Percentiles rank a stretch among this genome's conserved stretches.
These are phyloP conservation scores for Penicillium coffeae DNA, from an alignment of 495 filamentous ascomycete species.

Conservation along the genomic window DNA sequence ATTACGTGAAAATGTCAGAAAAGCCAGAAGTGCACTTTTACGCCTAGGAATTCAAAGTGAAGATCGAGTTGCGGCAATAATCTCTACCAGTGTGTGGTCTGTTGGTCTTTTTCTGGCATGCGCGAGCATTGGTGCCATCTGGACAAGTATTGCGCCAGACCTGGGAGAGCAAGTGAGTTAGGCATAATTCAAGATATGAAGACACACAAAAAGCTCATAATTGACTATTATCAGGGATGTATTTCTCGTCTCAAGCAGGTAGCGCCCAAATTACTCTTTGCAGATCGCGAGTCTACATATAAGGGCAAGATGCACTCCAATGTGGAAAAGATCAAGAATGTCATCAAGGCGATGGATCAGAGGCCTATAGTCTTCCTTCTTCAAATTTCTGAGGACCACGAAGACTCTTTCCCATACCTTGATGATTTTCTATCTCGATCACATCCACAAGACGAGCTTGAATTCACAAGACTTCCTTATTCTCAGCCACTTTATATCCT, in stretches of 20 bases:
- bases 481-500: constrained; percentile 68
- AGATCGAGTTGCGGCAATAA: constrained; percentile 68
- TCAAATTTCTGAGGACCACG: constrained; percentile 21
- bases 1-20: constrained; percentile 48
- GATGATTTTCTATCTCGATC: constrained; percentile 13
- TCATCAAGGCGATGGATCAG: constrained; percentile 39
- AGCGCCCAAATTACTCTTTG: constrained; percentile 61
- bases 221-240: constrained; percentile 48
- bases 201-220: too few relatives aligned
- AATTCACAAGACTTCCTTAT: constrained; percentile 57
- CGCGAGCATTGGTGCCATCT: constrained; percentile 59
- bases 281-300: constrained; percentile 67
- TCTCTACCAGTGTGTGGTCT: constrained; percentile 63
- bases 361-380: constrained; percentile 39
- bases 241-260: constrained; percentile 65
- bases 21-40: constrained; percentile 53
- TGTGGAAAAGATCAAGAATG: constrained; percentile 40
- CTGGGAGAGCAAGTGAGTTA: constrained; percentile 51
- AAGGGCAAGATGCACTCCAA: constrained; percentile 54
- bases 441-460: constrained; percentile 15
- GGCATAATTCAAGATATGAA: neutral
- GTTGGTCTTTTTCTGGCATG: constrained; percentile 57
- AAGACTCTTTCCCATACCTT: constrained; percentile 40
- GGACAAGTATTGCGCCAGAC: constrained; percentile 64
- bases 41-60: constrained; percentile 50